Evolutionary conservation across 2,329 filamentous ascomycete species (phyloP), one percentile per base, ranked within the genome.

Genomic region (Pseudogymnoascus sp.): DNA sequence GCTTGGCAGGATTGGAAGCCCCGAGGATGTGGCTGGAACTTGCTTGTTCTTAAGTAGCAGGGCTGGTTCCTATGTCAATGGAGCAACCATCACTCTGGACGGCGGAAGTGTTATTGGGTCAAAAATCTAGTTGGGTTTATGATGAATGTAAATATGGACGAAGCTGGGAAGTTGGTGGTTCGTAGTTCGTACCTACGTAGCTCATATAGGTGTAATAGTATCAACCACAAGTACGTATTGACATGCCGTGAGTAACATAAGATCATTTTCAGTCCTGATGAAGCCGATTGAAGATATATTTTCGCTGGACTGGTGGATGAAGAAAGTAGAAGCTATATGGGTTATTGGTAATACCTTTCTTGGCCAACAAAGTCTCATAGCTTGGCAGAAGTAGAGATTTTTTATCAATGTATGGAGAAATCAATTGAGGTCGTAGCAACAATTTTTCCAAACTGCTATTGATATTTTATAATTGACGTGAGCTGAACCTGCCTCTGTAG

Each of bases 41-140:
- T 89, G 87, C 71, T 74, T 92, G 62, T 92, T 87, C 74, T 73
- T 92, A 70, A 79, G 81, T 39, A 88, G 86, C 68, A 77, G 82
- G 61, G 88, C 88, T 1, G 88, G 88, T 3, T 77, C 82, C 1
- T 88, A 80, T 71, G 78, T 87, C 36, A 89, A 87, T 65, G 86
- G 86, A 3, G 84, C 85, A 13, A 83, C 82, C 2, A 83, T 88
- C 65, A 75, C 82, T 8, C 70, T 88, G 40, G 86, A 89, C 70
- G 85, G 85, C 1, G 84, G 84, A 1, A 72, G 76, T 21, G 74
- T 78, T 31, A 69, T 80, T 61, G 70, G 75, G 48, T 72, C 76
- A 15, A 82, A 79, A 69, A 71, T 82, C 65, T 83, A 72, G 59
- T 55, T 33, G 29, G 10, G 29, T 33, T 33, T 55, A 55, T 35